Evolutionary conservation across 2,329 filamentous ascomycete genomes (phyloP).

Genomic region (Fusarium sublunatum): DNA sequence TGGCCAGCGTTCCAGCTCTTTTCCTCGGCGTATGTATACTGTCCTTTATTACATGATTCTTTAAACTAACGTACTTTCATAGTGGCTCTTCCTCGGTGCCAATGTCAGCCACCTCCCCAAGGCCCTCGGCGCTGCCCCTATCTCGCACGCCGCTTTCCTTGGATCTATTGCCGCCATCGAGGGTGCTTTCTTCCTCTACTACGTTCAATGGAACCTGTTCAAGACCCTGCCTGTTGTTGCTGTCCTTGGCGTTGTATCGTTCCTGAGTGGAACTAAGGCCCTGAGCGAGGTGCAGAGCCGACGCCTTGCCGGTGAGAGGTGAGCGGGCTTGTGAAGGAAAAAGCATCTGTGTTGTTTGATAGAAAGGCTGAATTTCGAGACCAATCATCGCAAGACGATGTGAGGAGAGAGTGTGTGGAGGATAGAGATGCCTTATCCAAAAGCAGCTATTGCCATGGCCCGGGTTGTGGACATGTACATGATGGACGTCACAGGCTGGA

Average conservation of each 20-base stretch:
- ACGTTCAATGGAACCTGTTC: constrained; percentile 91
- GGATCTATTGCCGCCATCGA: constrained; percentile 90
- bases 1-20: constrained; percentile 79
- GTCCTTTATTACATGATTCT: too few relatives aligned
- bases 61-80: constrained; percentile 37
- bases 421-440: constrained; percentile 8
- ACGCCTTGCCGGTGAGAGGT: constrained; percentile 78
- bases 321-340: constrained; percentile 32
- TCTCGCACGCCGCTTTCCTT: constrained; percentile 87
- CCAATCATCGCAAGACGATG: background rate
- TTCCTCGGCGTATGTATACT: constrained; percentile 70
- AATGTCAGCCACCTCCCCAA: constrained; percentile 83
- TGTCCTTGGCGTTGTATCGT: constrained; percentile 75
- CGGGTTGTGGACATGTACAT: constrained; percentile 5
- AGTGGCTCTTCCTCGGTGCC: constrained; percentile 86
- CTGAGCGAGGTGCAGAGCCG: constrained; percentile 92
- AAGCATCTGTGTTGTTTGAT: constrained; percentile 13
- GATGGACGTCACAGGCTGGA: constrained; percentile 5
- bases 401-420: background rate
- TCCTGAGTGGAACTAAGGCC: constrained; percentile 89
- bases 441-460: background rate
- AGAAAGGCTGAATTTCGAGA: constrained; percentile 15
- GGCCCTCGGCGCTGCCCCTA: constrained; percentile 78
- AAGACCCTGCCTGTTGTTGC: constrained; percentile 81
- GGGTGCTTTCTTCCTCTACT: constrained; percentile 94